A percentile compares a stretch with the other conserved stretches of the same genome.
Evolutionary conservation across 116 monocot genomes (phyloP).

Genomic region (Phalaenopsis hybrid): DNA sequence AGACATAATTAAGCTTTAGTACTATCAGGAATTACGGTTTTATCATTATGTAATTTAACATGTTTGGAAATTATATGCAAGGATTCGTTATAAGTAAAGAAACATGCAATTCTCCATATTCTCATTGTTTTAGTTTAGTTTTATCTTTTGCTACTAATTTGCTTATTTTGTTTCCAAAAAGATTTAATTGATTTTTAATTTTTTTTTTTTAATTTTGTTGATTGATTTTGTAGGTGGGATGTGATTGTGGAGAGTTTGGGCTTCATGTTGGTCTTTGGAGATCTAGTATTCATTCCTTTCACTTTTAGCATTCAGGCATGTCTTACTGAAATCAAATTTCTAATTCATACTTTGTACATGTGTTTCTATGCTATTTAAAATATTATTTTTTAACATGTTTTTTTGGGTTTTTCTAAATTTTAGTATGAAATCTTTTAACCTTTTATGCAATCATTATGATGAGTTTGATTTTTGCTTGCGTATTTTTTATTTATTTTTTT

Average conservation of each 20-base stretch:
- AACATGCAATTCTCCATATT: neutral
- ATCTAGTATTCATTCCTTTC: constrained; percentile 96
- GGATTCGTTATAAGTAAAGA: neutral
- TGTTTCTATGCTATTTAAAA: neutral
- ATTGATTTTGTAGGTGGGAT: constrained; percentile 63
- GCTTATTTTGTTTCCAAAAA: neutral
- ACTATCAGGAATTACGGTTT: neutral
- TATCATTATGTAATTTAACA: neutral
- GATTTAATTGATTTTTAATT: neutral
- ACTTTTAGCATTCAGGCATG: constrained; percentile 89
- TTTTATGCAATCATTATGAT: neutral
- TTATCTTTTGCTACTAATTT: neutral
- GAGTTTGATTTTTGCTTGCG: neutral
- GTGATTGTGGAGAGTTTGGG: constrained; percentile 93
- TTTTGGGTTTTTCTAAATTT: neutral
- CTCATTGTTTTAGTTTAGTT: neutral
- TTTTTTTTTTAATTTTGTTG: too few relatives aligned
- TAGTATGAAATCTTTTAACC: neutral
- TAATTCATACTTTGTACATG: neutral
- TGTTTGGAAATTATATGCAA: neutral
- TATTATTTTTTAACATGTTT: neutral
- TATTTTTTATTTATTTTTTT: too few relatives aligned
- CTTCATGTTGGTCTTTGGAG: constrained; percentile 95
- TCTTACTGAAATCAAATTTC: neutral
- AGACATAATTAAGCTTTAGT: neutral